Percentiles rank a stretch among this genome's conserved stretches.
These are phyloP conservation scores for Austroboletus niveus DNA, from an alignment of 1,284 basidiomycete genomes.

Conservation along the genomic window DNA sequence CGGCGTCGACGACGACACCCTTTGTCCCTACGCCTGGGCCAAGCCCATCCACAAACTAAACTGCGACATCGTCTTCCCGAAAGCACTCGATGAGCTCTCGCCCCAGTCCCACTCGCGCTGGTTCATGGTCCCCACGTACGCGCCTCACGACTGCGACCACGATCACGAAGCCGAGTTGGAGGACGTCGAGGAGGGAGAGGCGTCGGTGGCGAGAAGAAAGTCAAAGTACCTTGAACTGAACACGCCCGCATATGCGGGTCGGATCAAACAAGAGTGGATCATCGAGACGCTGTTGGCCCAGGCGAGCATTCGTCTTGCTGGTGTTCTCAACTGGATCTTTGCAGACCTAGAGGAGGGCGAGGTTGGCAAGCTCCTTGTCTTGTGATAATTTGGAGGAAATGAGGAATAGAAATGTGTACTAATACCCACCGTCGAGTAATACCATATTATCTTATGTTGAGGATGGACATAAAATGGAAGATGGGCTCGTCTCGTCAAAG, in stretches of 20 bases:
- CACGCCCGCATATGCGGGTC: constrained; percentile 77
- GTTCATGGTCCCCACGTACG: not conserved
- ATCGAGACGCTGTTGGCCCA: constrained; percentile 81
- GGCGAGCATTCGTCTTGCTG: constrained; percentile 81
- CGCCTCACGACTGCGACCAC: not conserved
- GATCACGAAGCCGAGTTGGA: constrained; percentile 15
- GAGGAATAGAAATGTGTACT: not conserved
- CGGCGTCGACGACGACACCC: constrained; percentile 54
- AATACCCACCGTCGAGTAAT: not conserved
- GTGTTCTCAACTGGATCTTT: constrained; percentile 75
- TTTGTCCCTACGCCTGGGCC: constrained; percentile 83
- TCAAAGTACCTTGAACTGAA: constrained; percentile 72
- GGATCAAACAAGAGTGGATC: constrained; percentile 63
- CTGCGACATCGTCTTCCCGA: constrained; percentile 79
- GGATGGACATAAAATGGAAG: no score
- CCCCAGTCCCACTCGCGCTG: not conserved
- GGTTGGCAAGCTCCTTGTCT: not conserved
- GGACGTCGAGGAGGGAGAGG: constrained; percentile 5
- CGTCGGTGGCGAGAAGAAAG: constrained; percentile 10
- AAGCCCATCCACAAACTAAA: constrained; percentile 70
- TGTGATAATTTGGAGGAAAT: not conserved
- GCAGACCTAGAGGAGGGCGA: constrained; percentile 12
- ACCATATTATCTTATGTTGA: no score
- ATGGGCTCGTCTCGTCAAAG: no score
- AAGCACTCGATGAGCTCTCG: constrained; percentile 48